phyloP scores from a whole-genome alignment of 1,139 yeast species.

The Schwanniomyces etchellsii region DNA sequence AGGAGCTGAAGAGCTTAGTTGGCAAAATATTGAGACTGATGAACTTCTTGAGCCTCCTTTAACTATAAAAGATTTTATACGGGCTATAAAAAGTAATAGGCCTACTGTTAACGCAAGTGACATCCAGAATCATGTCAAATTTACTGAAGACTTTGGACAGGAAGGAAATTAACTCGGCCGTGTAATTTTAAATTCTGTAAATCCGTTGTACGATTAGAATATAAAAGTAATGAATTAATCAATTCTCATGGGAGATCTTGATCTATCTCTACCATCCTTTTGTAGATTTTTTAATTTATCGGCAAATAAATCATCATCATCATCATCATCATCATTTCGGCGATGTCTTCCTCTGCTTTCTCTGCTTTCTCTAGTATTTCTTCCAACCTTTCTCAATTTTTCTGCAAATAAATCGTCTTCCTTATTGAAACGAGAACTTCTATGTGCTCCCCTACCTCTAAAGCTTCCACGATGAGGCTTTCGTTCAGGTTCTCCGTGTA shows the following conservation, averaged over 20 bases:
- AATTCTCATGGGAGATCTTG: conserved; percentile 9
- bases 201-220: conserved; percentile 1
- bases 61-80: conserved; percentile 86
- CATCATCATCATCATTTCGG: conserved; percentile 7
- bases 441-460: conserved; percentile 6
- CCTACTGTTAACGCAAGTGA: conserved; percentile 92
- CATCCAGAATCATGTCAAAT: conserved; percentile 74
- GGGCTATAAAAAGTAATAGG: conserved; percentile 85
- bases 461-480: conserved; percentile 17
- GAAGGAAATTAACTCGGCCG: conserved; percentile 86
- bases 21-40: conserved; percentile 90
- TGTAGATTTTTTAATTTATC: conserved; percentile 10
- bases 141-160: conserved; percentile 93
- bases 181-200: too few species aligned
- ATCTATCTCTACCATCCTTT: conserved; percentile 7
- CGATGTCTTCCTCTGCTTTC: not conserved
- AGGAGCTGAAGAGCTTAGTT: conserved; percentile 82
- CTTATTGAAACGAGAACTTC: not conserved
- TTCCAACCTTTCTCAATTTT: conserved; percentile 8
- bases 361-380: conserved; percentile 7
- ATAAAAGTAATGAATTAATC: conserved; percentile 2
- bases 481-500: conserved; percentile 72
- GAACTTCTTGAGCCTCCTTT: conserved; percentile 86
- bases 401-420: conserved; percentile 33
- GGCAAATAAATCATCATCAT: conserved; percentile 39